phyloP scores from a whole-genome alignment of 345 rosid genomes.

The Brassica carinata region DNA sequence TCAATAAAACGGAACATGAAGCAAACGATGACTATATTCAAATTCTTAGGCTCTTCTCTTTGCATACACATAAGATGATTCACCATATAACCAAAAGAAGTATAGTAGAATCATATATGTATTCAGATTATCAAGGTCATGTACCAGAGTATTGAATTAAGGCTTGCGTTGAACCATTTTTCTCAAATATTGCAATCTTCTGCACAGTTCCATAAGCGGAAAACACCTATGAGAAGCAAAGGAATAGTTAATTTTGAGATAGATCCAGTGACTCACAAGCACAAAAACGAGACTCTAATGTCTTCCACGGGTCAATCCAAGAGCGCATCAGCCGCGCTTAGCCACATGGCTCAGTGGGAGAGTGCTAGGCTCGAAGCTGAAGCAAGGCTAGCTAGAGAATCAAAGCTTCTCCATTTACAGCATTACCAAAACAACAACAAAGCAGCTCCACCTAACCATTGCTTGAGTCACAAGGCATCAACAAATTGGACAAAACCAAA shows the following conservation, averaged over 20 bases:
- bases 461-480: no score
- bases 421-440: constrained; percentile 33
- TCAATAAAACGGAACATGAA: neutral
- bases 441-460: no score
- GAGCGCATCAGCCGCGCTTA: constrained; percentile 46
- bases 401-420: constrained; percentile 44
- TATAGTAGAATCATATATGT: neutral
- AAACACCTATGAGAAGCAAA: constrained; percentile 58
- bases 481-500: no score
- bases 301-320: constrained; percentile 57
- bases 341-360: constrained; percentile 67
- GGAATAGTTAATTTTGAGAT: constrained; percentile 25
- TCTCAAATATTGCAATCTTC: constrained; percentile 96
- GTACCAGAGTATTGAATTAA: constrained; percentile 87
- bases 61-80: neutral
- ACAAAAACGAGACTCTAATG: constrained; percentile 51
- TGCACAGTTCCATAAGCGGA: constrained; percentile 90
- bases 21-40: neutral
- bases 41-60: neutral
- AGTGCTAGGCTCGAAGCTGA: constrained; percentile 60
- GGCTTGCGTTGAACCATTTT: constrained; percentile 96
- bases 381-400: constrained; percentile 53
- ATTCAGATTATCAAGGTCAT: constrained; percentile 20
- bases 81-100: neutral
- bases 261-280: constrained; percentile 46